phyloP scores from a whole-genome alignment of 257 asterid species.

The Solanum lycopersicoides region DNA sequence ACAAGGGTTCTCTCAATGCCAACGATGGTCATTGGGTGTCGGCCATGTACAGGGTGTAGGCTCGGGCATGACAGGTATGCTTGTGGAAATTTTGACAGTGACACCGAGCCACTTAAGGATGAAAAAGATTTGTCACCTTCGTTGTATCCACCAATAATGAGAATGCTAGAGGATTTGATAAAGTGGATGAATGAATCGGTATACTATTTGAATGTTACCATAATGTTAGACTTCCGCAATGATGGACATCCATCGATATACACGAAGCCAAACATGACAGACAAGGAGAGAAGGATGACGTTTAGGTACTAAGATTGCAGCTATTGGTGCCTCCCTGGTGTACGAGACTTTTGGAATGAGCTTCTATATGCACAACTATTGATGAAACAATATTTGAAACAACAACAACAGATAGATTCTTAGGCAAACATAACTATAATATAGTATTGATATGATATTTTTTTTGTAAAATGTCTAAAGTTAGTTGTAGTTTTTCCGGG shows the following conservation, averaged over 20 bases:
- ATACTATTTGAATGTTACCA: conserved; percentile 62
- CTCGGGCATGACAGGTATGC: conserved; percentile 33
- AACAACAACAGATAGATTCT: not conserved
- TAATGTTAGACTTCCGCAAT: conserved; percentile 61
- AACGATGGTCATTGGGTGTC: too few relatives aligned
- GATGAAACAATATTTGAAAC: conserved; percentile 3
- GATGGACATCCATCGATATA: conserved; percentile 85
- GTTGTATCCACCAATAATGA: conserved; percentile 70
- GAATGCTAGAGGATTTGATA: conserved; percentile 46
- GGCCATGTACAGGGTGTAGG: too few relatives aligned
- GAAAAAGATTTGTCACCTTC: conserved; percentile 38
- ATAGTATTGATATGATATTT: not conserved
- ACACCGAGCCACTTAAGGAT: conserved; percentile 58
- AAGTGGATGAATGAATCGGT: conserved; percentile 56
- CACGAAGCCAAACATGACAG: conserved; percentile 39
- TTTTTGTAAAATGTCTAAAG: not conserved
- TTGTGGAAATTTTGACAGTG: conserved; percentile 81
- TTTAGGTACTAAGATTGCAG: conserved; percentile 62
- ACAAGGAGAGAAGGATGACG: conserved; percentile 17
- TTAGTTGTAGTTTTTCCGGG: not conserved
- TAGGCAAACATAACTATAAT: not conserved
- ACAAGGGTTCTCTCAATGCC: too few relatives aligned
- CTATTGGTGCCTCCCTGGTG: conserved; percentile 92
- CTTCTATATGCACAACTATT: conserved; percentile 56
- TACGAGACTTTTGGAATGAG: conserved; percentile 83